A percentile compares a stretch with the other conserved stretches of the same genome.
phyloP scores from a whole-genome alignment of 1,284 basidiomycete genomes.

The Vanrija pseudolonga region DNA sequence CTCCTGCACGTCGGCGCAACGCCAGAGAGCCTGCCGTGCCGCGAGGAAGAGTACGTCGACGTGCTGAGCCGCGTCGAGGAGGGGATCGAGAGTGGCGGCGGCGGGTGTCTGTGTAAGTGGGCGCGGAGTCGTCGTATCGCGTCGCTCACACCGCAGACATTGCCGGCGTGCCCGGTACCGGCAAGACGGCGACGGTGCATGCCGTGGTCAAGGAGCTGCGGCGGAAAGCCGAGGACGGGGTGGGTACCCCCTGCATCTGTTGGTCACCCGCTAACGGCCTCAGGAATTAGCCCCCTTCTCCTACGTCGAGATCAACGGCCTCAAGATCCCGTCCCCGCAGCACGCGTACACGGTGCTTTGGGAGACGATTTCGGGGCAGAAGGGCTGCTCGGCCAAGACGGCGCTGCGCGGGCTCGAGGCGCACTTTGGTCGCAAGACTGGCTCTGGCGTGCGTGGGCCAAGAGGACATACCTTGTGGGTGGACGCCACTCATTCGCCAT shows the following conservation, averaged over 20 bases:
- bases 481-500: too few relatives aligned
- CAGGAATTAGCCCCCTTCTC: conserved; percentile 91
- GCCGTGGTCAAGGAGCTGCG: conserved; percentile 84
- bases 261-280: conserved; percentile 46
- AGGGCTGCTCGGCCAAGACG: conserved; percentile 54
- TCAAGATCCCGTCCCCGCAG: conserved; percentile 82
- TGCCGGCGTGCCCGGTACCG: conserved; percentile 95
- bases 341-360: conserved; percentile 85
- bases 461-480: conserved; percentile 50
- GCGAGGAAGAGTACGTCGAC: conserved; percentile 79
- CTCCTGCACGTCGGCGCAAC: conserved; percentile 89
- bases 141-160: conserved; percentile 61
- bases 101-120: conserved; percentile 85
- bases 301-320: conserved; percentile 97
- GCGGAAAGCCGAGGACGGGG: conserved; percentile 73
- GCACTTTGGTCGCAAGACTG: conserved; percentile 43
- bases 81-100: conserved; percentile 84
- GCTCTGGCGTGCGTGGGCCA: conserved; percentile 41
- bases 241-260: conserved; percentile 44
- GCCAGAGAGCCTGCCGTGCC: conserved; percentile 83
- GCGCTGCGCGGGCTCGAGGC: conserved; percentile 47
- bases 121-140: neutral
- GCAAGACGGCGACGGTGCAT: conserved; percentile 97
- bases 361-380: conserved; percentile 77
- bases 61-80: conserved; percentile 77